phyloP scores from a whole-genome alignment of 306 rosid species.

The Parietaria judaica region DNA sequence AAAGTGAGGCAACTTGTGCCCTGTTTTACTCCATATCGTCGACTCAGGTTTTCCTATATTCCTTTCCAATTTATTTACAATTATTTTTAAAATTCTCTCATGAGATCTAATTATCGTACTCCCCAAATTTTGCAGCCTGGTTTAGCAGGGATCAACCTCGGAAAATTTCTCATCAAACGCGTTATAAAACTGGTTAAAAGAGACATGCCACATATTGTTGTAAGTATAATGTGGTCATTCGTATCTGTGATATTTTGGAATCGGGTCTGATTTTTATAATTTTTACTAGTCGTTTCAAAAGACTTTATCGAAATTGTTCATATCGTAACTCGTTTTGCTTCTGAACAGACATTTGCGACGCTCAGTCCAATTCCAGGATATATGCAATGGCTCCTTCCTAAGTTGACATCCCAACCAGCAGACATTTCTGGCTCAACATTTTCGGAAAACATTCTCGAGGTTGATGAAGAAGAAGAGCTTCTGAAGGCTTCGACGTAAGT shows the following conservation, averaged over 20 bases:
- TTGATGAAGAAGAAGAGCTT: conserved; percentile 65
- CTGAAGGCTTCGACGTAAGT: conserved; percentile 56
- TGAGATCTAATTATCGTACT: conserved; percentile 21
- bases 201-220: conserved; percentile 81
- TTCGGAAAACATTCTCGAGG: conserved; percentile 68
- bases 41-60: conserved; percentile 59
- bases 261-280: background rate
- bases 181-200: conserved; percentile 78
- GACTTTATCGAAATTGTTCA: too few species aligned
- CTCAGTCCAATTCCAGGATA: conserved; percentile 96
- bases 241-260: background rate
- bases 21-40: conserved; percentile 93
- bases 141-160: conserved; percentile 86
- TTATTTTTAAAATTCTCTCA: background rate
- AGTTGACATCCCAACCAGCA: conserved; percentile 61
- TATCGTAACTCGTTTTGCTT: conserved; percentile 3
- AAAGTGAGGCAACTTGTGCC: conserved; percentile 81
- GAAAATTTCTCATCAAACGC: conserved; percentile 87
- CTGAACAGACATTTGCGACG: conserved; percentile 72
- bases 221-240: conserved; percentile 37
- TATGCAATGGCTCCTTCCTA: conserved; percentile 85
- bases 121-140: conserved; percentile 64
- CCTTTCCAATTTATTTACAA: background rate
- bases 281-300: background rate
- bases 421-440: conserved; percentile 56